A percentile compares a stretch with the other conserved stretches of the same genome.
Evolutionary conservation across 164 flowering plant genomes (phyloP).

Genomic region (Vitis rupestris): DNA sequence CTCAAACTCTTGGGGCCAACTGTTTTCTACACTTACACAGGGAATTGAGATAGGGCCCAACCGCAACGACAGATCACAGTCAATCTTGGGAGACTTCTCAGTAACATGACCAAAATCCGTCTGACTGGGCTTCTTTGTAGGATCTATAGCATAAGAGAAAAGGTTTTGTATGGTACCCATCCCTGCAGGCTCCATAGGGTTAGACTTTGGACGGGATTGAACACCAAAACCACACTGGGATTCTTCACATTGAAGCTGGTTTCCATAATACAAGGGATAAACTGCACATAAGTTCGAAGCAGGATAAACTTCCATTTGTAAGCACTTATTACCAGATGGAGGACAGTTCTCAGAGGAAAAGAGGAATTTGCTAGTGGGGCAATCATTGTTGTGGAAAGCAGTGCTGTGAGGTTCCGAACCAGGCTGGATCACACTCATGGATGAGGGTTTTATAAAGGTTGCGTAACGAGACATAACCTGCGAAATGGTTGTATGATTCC

Average conservation of each 20-base stretch:
- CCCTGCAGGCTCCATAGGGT: slow-evolving; percentile 5
- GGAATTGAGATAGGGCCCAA: slow-evolving; percentile 27
- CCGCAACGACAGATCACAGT: slow-evolving; percentile 38
- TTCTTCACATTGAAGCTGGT: slow-evolving; percentile 4
- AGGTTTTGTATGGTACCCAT: not conserved
- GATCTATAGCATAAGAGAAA: not conserved
- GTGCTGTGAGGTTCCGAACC: not conserved
- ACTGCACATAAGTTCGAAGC: slow-evolving; percentile 5
- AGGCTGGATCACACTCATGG: not conserved
- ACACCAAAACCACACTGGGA: slow-evolving; percentile 1
- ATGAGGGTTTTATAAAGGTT: slow-evolving; percentile 2
- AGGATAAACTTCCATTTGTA: not conserved
- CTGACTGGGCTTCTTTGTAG: not conserved
- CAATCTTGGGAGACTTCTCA: slow-evolving; percentile 1
- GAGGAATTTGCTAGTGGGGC: not conserved
- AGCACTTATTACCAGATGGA: not conserved
- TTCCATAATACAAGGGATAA: slow-evolving; percentile 26
- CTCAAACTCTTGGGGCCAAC: slow-evolving; percentile 4
- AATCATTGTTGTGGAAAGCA: not conserved
- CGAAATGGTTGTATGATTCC: not conserved
- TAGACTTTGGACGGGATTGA: not conserved
- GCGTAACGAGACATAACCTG: not conserved
- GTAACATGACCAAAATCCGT: not conserved
- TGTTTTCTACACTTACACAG: not conserved
- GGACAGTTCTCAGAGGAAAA: slow-evolving; percentile 1